Evolutionary conservation across 2,329 filamentous ascomycete genomes (phyloP).

Genomic region (Pseudogymnoascus sp.): DNA sequence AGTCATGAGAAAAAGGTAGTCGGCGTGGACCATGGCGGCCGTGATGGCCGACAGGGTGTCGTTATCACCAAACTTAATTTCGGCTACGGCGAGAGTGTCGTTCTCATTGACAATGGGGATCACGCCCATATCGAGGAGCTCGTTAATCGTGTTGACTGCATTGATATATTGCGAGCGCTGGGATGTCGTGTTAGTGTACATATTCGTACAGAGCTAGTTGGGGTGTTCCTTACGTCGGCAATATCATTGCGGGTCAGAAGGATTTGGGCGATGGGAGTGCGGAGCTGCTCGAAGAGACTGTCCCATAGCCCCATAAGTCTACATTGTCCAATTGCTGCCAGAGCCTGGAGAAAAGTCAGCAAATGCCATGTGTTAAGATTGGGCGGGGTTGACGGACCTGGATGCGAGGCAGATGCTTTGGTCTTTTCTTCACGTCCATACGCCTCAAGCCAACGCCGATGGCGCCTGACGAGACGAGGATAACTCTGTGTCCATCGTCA

Average conservation of each 20-base stretch:
- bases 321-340: slow-evolving; percentile 94
- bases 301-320: slow-evolving; percentile 94
- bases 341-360: slow-evolving; percentile 44
- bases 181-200: slow-evolving; percentile 14
- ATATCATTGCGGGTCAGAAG: slow-evolving; percentile 93
- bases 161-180: slow-evolving; percentile 89
- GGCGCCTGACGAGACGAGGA: slow-evolving; percentile 94
- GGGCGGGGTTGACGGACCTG: slow-evolving; percentile 45
- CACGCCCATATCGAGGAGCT: slow-evolving; percentile 87
- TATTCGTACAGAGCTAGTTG: background rate
- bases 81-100: slow-evolving; percentile 89
- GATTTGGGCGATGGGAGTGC: slow-evolving; percentile 89
- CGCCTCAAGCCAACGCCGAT: slow-evolving; percentile 87
- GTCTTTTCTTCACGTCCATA: slow-evolving; percentile 80
- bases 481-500: slow-evolving; percentile 85
- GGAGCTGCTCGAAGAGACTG: slow-evolving; percentile 76
- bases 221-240: slow-evolving; percentile 58
- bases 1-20: slow-evolving; percentile 96
- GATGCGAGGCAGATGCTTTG: slow-evolving; percentile 81
- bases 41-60: slow-evolving; percentile 96
- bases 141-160: slow-evolving; percentile 87
- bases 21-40: slow-evolving; percentile 92
- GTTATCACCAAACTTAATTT: slow-evolving; percentile 99
- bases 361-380: background rate
- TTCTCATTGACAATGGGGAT: slow-evolving; percentile 99